Evolutionary conservation across 106 monocot species (phyloP).

Genomic region (Alisma plantagoaquatica): DNA sequence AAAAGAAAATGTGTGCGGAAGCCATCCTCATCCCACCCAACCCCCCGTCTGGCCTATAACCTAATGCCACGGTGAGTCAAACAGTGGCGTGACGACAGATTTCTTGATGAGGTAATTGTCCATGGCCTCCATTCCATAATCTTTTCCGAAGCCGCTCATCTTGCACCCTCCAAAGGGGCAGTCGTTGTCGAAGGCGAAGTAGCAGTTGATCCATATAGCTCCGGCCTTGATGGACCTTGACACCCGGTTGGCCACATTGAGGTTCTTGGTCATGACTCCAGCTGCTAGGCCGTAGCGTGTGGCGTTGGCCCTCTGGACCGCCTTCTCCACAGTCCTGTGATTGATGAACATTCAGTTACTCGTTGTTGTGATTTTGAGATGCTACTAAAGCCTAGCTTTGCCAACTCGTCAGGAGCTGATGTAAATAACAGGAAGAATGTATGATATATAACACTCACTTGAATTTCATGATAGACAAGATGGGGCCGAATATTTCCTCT

Average conservation of each 20-base stretch:
- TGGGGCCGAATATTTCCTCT: conserved; percentile 77
- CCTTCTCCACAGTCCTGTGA: conserved; percentile 71
- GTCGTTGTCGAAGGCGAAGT: conserved; percentile 33
- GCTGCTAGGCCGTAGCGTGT: conserved; percentile 59
- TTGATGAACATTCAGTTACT: too few species aligned
- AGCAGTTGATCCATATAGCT: conserved; percentile 45
- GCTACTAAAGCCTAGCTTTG: too few species aligned
- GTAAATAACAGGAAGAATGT: too few species aligned
- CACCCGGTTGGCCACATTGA: conserved; percentile 46
- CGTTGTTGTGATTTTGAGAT: too few species aligned
- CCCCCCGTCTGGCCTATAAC: background rate
- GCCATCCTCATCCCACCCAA: too few species aligned
- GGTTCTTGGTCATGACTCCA: conserved; percentile 58
- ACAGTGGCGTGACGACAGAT: conserved; percentile 43
- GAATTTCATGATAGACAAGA: conserved; percentile 74
- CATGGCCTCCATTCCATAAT: conserved; percentile 25
- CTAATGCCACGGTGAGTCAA: conserved; percentile 44
- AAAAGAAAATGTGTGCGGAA: too few species aligned
- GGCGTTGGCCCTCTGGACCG: conserved; percentile 53
- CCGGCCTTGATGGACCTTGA: conserved; percentile 43
- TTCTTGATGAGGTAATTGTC: conserved; percentile 39
- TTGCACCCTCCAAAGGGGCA: conserved; percentile 47
- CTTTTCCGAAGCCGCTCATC: conserved; percentile 56
- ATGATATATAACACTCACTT: conserved; percentile 27
- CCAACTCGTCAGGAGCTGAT: too few species aligned